A percentile compares a stretch with the other conserved stretches of the same genome.
phyloP scores from a whole-genome alignment of 768 basidiomycete genomes.

The Favolaschia claudopus region DNA sequence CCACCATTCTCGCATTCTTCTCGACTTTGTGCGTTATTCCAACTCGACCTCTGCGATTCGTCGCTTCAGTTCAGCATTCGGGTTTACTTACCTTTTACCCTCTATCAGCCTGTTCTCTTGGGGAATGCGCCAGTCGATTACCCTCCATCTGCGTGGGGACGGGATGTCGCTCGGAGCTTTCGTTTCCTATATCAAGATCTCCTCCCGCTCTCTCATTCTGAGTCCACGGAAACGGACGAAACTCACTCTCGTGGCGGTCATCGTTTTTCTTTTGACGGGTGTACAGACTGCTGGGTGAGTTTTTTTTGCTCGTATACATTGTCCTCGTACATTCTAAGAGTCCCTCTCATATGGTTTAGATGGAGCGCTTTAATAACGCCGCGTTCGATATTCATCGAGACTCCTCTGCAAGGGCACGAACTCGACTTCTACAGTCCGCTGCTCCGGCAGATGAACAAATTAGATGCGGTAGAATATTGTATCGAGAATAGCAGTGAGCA shows the following conservation, averaged over 20 bases:
- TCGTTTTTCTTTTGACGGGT: not conserved
- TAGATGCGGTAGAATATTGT: not conserved
- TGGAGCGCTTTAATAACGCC: slow-evolving; percentile 13
- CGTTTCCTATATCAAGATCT: slow-evolving; percentile 11
- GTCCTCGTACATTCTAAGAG: no score
- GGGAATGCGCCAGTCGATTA: not conserved
- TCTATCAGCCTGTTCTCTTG: slow-evolving; percentile 8
- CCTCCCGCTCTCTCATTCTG: slow-evolving; percentile 6
- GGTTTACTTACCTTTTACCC: no score
- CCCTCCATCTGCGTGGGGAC: slow-evolving; percentile 4
- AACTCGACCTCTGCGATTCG: no score
- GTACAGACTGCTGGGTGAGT: slow-evolving; percentile 1
- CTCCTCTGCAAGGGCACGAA: not conserved
- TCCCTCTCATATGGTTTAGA: not conserved
- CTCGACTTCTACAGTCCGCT: slow-evolving; percentile 10
- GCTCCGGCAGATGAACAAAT: not conserved
- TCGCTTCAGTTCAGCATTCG: no score
- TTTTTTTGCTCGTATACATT: no score
- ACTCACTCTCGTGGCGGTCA: not conserved
- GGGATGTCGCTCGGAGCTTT: slow-evolving; percentile 7
- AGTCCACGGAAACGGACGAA: slow-evolving; percentile 7
- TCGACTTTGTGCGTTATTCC: slow-evolving; percentile 6
- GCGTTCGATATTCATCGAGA: not conserved
- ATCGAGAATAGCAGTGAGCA: no score
- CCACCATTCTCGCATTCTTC: not conserved